Evolutionary conservation across 208 protist genomes (phyloP).

Genomic region (Hexamita inflata): DNA sequence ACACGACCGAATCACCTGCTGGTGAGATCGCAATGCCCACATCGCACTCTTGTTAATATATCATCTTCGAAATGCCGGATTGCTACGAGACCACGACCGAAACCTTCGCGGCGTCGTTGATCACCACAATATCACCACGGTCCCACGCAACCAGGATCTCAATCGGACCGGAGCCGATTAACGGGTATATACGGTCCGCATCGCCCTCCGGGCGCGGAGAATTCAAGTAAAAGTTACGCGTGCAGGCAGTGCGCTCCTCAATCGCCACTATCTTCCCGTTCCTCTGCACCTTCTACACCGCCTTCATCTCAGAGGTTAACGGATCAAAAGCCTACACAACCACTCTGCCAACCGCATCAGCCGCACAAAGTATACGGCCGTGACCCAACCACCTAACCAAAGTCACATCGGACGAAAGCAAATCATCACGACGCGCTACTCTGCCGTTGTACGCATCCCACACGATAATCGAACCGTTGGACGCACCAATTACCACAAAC

Average conservation of each 20-base stretch:
- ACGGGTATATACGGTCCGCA: neutral
- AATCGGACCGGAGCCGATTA: neutral
- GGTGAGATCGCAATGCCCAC: neutral
- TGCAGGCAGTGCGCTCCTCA: neutral
- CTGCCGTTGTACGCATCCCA: too few species aligned
- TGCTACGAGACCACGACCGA: neutral
- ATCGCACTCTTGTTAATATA: neutral
- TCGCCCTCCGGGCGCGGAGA: neutral
- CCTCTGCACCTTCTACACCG: neutral
- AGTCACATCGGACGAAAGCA: too few species aligned
- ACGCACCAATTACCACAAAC: too few species aligned
- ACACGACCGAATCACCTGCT: neutral
- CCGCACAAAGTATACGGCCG: neutral
- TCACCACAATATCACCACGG: neutral
- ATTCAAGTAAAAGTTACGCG: neutral
- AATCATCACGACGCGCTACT: too few species aligned
- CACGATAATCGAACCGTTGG: too few species aligned
- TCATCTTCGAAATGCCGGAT: neutral
- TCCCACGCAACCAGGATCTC: neutral
- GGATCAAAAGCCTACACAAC: neutral
- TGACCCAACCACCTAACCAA: too few species aligned
- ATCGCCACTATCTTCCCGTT: neutral
- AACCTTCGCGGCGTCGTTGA: neutral
- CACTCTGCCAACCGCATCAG: neutral
- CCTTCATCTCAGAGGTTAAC: neutral